These are phyloP conservation scores for Pythium scleroteichum DNA, from an alignment of 352 stramenopile genomes.

Conservation along the genomic window DNA sequence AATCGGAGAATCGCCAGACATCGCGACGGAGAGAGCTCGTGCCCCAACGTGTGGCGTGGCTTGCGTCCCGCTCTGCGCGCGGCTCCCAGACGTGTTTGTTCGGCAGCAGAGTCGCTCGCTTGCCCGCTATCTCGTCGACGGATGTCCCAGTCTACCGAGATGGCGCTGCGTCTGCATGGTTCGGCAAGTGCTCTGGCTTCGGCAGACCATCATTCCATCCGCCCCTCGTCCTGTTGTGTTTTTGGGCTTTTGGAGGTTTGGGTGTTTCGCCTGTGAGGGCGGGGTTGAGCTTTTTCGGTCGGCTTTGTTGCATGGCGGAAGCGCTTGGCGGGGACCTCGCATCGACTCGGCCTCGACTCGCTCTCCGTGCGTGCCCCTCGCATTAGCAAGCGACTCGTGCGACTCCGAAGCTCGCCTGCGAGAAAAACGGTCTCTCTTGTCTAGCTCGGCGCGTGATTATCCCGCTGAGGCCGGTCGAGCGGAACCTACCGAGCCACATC, in stretches of 20 bases:
- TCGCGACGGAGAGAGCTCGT: conserved; percentile 54
- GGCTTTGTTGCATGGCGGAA: conserved; percentile 31
- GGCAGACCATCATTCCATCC: conserved; percentile 25
- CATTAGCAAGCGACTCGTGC: background rate
- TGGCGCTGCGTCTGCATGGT: no score
- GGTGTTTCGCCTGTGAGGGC: conserved; percentile 21
- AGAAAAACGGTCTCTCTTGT: background rate
- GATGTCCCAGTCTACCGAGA: no score
- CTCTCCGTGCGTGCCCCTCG: conserved; percentile 7
- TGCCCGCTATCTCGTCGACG: conserved; percentile 3
- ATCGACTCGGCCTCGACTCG: conserved; percentile 4
- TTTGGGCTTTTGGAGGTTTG: conserved; percentile 23
- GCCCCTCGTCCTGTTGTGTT: background rate
- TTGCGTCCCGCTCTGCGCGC: conserved; percentile 5
- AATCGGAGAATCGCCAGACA: conserved; percentile 76
- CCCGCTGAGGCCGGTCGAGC: background rate
- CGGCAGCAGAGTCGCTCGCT: conserved; percentile 33
- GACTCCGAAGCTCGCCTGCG: conserved; percentile 1
- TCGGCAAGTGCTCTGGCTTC: no score
- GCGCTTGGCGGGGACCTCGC: conserved; percentile 24
- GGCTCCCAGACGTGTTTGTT: conserved; percentile 34
- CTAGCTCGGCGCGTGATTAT: background rate
- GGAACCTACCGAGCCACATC: background rate
- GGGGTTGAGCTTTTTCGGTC: conserved; percentile 18
- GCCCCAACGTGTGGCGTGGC: no score